phyloP scores from a whole-genome alignment of 2,329 filamentous ascomycete genomes.

The Clarireedia homoeocarpa region DNA sequence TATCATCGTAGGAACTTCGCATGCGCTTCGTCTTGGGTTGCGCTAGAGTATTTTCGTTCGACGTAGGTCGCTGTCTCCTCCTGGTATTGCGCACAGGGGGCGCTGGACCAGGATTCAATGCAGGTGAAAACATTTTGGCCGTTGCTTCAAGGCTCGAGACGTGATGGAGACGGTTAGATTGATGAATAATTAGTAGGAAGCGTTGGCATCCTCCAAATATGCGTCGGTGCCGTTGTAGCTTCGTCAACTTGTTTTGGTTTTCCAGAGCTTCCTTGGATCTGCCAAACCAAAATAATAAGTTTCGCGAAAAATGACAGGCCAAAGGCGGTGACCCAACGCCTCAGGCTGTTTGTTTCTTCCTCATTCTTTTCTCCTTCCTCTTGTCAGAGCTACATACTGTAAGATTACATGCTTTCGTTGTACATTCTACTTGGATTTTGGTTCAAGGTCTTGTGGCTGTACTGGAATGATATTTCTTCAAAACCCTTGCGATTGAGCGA shows the following conservation, averaged over 20 bases:
- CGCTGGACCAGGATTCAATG: constrained; percentile 40
- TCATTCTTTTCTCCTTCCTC: too few species aligned
- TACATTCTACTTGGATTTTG: too few species aligned
- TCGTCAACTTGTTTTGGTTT: background rate
- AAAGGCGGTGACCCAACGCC: background rate
- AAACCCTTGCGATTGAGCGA: too few species aligned
- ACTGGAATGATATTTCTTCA: too few species aligned
- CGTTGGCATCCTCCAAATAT: constrained; percentile 1
- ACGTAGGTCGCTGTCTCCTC: constrained; percentile 51
- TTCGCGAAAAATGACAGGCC: background rate
- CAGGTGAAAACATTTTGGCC: constrained; percentile 50
- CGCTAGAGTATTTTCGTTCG: constrained; percentile 43
- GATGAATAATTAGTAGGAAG: background rate
- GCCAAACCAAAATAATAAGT: background rate
- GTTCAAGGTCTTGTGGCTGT: too few species aligned
- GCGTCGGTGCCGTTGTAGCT: background rate
- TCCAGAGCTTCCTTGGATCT: background rate
- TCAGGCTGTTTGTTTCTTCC: too few species aligned
- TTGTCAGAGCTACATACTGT: too few species aligned
- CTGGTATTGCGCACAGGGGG: constrained; percentile 49
- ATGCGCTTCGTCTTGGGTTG: constrained; percentile 59
- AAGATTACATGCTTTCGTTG: too few species aligned
- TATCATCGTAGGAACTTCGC: constrained; percentile 48
- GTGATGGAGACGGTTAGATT: background rate
- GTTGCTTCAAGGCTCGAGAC: background rate